Percentiles rank a stretch among this genome's conserved stretches.
Conservation (phyloP, 371 early-diverging fungal genomes). For the Mycotypha africana region DNA sequence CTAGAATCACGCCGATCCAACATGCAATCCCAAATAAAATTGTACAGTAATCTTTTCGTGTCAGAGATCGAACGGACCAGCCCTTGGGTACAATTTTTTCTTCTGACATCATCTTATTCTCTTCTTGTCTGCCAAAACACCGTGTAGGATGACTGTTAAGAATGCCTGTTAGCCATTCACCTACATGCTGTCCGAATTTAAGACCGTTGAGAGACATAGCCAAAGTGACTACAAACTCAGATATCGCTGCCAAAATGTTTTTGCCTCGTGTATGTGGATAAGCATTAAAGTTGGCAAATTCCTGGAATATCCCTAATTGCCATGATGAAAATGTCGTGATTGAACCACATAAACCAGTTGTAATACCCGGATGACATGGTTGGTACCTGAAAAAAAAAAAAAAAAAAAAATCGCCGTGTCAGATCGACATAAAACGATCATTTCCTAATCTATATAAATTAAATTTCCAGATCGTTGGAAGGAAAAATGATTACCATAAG, state of each 20-base stretch:
- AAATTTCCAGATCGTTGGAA: background rate
- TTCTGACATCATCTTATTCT: background rate
- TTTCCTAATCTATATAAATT: too few species aligned
- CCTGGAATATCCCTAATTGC: conserved; percentile 56
- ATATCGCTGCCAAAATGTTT: conserved; percentile 41
- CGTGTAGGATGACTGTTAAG: background rate
- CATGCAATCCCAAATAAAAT: conserved; percentile 15
- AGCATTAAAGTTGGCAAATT: conserved; percentile 43
- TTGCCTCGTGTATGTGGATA: conserved; percentile 24
- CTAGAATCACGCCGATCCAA: conserved; percentile 44
- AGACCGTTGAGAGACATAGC: conserved; percentile 44
- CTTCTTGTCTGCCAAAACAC: background rate
- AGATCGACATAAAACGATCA: too few species aligned
- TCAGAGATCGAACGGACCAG: conserved; percentile 8
- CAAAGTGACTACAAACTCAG: conserved; percentile 38
- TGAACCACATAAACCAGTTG: conserved; percentile 81
- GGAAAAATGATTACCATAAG: conserved; percentile 9
- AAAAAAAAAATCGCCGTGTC: too few species aligned
- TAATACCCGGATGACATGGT: conserved; percentile 55
- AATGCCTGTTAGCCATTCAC: conserved; percentile 4
- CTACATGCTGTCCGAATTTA: conserved; percentile 42
- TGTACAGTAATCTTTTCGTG: conserved; percentile 10
- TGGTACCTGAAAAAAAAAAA: conserved; percentile 32
- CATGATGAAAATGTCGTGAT: conserved; percentile 86
- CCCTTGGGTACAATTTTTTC: conserved; percentile 17